A percentile compares a stretch with the other conserved stretches of the same genome.
Evolutionary conservation across 2,329 filamentous ascomycete genomes (phyloP).

Genomic region (Alternaria dauci): DNA sequence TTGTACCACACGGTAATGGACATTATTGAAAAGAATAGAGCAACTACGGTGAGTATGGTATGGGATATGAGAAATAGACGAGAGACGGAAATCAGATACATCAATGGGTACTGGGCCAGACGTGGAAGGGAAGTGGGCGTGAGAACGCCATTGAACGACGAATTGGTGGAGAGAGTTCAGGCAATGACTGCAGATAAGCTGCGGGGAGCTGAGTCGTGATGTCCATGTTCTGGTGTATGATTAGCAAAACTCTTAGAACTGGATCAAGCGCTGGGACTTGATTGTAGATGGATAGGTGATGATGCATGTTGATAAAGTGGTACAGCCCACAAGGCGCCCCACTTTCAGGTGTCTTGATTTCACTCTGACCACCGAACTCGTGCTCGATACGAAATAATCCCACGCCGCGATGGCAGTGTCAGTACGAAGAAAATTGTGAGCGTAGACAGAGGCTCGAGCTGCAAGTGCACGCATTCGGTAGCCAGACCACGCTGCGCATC

Average conservation of each 20-base stretch:
- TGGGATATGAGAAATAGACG: constrained; percentile 11
- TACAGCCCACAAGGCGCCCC: background rate
- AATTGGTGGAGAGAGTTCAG: constrained; percentile 10
- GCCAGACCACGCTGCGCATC: background rate
- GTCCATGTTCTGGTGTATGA: background rate
- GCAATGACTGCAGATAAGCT: background rate
- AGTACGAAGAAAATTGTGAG: background rate
- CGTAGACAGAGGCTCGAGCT: background rate
- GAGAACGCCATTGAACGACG: constrained; percentile 15
- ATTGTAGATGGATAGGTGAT: background rate
- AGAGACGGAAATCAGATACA: constrained; percentile 10
- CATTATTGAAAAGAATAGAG: constrained; percentile 6
- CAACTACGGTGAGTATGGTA: constrained; percentile 6
- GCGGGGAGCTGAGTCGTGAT: background rate
- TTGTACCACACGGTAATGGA: constrained; percentile 4
- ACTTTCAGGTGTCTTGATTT: background rate
- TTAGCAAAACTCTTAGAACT: background rate
- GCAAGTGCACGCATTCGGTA: constrained; percentile 7
- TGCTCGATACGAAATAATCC: background rate
- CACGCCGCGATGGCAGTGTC: background rate
- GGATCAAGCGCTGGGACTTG: background rate
- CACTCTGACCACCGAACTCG: background rate
- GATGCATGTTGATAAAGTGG: background rate
- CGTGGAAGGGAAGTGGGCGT: constrained; percentile 8
- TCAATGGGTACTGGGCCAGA: constrained; percentile 15